These are phyloP conservation scores for Moesziomyces parantarcticus DNA, from an alignment of 1,284 basidiomycete species.

Conservation along the genomic window DNA sequence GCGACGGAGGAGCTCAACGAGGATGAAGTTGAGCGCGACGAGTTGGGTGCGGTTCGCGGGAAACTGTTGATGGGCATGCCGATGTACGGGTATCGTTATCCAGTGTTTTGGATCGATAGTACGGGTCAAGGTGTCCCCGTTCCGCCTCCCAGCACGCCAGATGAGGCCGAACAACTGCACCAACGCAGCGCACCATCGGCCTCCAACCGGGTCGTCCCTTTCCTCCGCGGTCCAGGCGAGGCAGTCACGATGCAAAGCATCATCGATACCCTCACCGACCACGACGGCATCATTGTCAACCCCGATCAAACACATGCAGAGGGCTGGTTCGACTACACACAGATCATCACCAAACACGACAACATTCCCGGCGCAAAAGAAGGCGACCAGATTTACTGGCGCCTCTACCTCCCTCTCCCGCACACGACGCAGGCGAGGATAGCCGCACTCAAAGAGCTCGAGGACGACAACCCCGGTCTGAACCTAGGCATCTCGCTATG, in stretches of 20 bases:
- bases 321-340: slow-evolving; percentile 33
- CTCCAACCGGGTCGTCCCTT: slow-evolving; percentile 6
- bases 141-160: slow-evolving; percentile 3
- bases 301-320: slow-evolving; percentile 10
- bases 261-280: slow-evolving; percentile 11
- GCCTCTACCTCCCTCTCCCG: slow-evolving; percentile 23
- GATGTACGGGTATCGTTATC: slow-evolving; percentile 46
- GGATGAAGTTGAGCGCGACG: slow-evolving; percentile 4
- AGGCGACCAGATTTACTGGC: slow-evolving; percentile 41
- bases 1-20: slow-evolving; percentile 18
- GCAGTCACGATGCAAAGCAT: slow-evolving; percentile 25
- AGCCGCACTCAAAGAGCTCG: background rate
- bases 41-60: slow-evolving; percentile 7
- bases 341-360: slow-evolving; percentile 16
- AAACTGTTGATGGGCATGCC: slow-evolving; percentile 47
- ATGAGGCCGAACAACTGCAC: slow-evolving; percentile 13
- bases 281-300: slow-evolving; percentile 25
- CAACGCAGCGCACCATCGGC: background rate
- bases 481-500: slow-evolving; percentile 31
- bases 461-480: background rate
- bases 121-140: slow-evolving; percentile 26
- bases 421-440: slow-evolving; percentile 8
- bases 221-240: slow-evolving; percentile 41
- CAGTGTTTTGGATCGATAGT: slow-evolving; percentile 36
- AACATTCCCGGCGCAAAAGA: slow-evolving; percentile 13